A percentile compares a stretch with the other conserved stretches of the same genome.
Evolutionary conservation across 129 eudicot species (phyloP).

Genomic region (Cynara cardunculus): DNA sequence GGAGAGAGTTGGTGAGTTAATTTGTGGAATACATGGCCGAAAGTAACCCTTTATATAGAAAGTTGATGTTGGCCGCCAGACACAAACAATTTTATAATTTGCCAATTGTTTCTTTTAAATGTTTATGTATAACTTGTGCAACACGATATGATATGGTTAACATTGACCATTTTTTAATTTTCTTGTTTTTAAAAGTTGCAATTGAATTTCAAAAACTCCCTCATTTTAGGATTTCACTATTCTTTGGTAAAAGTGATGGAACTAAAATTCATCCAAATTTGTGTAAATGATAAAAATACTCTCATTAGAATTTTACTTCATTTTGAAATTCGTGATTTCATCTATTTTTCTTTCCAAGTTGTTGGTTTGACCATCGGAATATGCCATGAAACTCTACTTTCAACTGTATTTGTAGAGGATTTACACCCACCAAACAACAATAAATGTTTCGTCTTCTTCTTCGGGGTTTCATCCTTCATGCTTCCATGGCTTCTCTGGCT

Average conservation of each 20-base stretch:
- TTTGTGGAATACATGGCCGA: background rate
- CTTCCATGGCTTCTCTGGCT: slow-evolving; percentile 37
- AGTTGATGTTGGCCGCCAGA: background rate
- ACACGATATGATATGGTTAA: no score
- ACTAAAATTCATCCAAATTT: no score
- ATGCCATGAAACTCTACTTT: slow-evolving; percentile 15
- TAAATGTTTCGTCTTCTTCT: slow-evolving; percentile 3
- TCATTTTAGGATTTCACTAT: no score
- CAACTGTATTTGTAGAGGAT: slow-evolving; percentile 43
- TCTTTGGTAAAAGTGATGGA: no score
- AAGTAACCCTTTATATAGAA: background rate
- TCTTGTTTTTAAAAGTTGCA: no score
- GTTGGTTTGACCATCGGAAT: slow-evolving; percentile 9
- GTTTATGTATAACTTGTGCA: background rate
- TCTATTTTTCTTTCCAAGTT: background rate
- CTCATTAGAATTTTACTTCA: no score
- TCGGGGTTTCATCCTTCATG: background rate
- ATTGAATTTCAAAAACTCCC: no score
- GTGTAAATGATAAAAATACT: no score
- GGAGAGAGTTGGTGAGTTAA: background rate
- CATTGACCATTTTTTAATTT: no score
- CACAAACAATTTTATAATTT: background rate
- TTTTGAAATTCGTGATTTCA: slow-evolving; percentile 4
- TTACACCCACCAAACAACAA: slow-evolving; percentile 53
- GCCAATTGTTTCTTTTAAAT: background rate